Conservation (phyloP, 352 stramenopile species). For the Globisporangium apiculatum region DNA sequence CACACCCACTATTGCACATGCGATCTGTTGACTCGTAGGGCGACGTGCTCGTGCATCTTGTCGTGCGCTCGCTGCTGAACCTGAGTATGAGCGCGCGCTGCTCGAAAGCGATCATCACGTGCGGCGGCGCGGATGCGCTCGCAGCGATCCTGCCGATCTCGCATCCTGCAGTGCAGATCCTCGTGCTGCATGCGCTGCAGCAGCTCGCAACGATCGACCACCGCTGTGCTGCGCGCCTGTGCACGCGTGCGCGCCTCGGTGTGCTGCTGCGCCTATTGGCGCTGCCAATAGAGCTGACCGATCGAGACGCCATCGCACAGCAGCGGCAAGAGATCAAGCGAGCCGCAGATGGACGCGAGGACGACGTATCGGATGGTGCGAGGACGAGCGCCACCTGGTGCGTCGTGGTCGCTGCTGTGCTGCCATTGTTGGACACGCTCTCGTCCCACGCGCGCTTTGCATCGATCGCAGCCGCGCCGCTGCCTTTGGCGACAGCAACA, state of each 20-base stretch:
- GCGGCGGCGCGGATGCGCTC: slow-evolving; percentile 7
- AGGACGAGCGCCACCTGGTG: neutral
- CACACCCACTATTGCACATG: neutral
- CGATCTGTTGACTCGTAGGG: slow-evolving; percentile 7
- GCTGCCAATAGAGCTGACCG: neutral
- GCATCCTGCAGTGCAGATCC: slow-evolving; percentile 4
- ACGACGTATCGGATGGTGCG: slow-evolving; percentile 1
- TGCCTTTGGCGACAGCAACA: neutral
- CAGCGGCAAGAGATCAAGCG: neutral
- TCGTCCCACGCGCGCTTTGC: neutral
- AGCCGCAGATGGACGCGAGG: neutral
- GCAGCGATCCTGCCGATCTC: slow-evolving; percentile 12
- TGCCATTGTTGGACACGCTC: slow-evolving; percentile 11
- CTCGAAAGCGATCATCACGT: slow-evolving; percentile 3
- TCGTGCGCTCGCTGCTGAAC: slow-evolving; percentile 10
- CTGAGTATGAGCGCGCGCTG: slow-evolving; percentile 11
- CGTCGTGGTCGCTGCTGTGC: slow-evolving; percentile 1
- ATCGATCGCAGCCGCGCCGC: neutral
- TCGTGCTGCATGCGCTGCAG: slow-evolving; percentile 14
- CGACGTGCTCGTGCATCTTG: slow-evolving; percentile 14
- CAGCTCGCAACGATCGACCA: slow-evolving; percentile 4
- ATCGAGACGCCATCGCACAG: neutral
- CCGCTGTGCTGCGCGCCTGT: neutral
- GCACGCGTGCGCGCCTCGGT: slow-evolving; percentile 1
- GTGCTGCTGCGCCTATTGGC: slow-evolving; percentile 5